These are phyloP conservation scores for Achlya hypogyna DNA, from an alignment of 352 stramenopile genomes.

Conservation along the genomic window DNA sequence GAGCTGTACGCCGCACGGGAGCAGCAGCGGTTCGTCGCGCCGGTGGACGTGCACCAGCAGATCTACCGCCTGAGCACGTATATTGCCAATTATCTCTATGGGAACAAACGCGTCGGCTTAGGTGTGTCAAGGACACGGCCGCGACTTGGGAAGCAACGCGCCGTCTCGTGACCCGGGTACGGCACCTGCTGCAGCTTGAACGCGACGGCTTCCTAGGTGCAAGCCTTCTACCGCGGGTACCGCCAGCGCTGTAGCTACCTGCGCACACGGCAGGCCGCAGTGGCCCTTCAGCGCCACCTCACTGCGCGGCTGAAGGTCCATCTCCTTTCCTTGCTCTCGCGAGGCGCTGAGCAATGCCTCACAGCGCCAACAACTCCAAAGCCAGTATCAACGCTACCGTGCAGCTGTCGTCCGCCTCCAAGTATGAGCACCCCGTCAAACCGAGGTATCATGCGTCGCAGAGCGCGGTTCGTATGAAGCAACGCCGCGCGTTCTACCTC, in stretches of 20 bases:
- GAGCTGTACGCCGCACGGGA: conserved; percentile 60
- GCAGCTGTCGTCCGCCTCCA: not conserved
- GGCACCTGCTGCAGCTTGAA: not conserved
- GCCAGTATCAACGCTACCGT: not conserved
- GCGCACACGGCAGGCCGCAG: conserved; percentile 26
- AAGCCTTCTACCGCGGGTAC: conserved; percentile 69
- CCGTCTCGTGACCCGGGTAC: conserved; percentile 54
- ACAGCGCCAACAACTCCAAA: not conserved
- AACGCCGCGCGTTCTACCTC: too few species aligned
- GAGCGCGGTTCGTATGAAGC: not conserved
- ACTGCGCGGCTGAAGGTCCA: conserved; percentile 44
- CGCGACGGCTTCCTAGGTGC: conserved; percentile 30
- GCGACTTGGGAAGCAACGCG: conserved; percentile 57
- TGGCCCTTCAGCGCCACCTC: conserved; percentile 46
- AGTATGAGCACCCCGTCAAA: not conserved
- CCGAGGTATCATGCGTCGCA: not conserved
- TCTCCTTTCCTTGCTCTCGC: not conserved
- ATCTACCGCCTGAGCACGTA: conserved; percentile 59
- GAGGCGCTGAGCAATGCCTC: conserved; percentile 4
- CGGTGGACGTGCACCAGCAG: conserved; percentile 63
- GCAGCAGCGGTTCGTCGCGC: conserved; percentile 62
- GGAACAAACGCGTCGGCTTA: conserved; percentile 9
- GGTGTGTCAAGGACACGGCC: conserved; percentile 41
- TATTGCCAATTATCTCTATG: not conserved
- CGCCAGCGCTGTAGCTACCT: conserved; percentile 42